phyloP scores from a whole-genome alignment of 768 basidiomycete species.

The Vishniacozyma victoriae region DNA sequence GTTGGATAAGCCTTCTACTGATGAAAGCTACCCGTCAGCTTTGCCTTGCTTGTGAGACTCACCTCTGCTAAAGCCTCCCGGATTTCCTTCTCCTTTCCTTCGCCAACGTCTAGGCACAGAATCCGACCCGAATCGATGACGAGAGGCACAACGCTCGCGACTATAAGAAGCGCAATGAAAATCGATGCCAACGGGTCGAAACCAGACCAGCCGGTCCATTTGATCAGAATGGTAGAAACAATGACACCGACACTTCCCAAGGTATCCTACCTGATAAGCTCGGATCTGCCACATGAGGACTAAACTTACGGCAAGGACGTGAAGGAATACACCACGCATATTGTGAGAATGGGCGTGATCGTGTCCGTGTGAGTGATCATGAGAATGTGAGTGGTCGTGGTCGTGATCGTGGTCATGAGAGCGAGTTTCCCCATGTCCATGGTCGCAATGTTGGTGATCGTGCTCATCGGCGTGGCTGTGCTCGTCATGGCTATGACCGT shows the following conservation, averaged over 20 bases:
- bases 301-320: constrained; percentile 55
- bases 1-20: constrained; percentile 70
- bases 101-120: constrained; percentile 77
- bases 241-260: constrained; percentile 88
- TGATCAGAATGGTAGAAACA: constrained; percentile 88
- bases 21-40: constrained; percentile 6
- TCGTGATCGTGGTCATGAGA: constrained; percentile 18
- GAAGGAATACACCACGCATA: constrained; percentile 90
- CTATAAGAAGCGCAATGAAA: constrained; percentile 91
- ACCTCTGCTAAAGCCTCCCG: constrained; percentile 49
- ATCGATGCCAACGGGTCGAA: constrained; percentile 97
- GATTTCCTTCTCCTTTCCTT: constrained; percentile 48
- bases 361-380: constrained; percentile 43
- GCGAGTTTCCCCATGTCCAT: constrained; percentile 13
- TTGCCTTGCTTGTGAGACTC: constrained; percentile 11
- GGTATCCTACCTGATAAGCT: not conserved
- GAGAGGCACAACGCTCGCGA: constrained; percentile 89
- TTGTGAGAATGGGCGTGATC: constrained; percentile 87
- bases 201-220: constrained; percentile 95
- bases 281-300: not conserved
- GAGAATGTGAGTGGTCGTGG: constrained; percentile 24
- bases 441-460: constrained; percentile 1
- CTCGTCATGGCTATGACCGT: constrained; percentile 28
- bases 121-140: constrained; percentile 89
- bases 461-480: constrained; percentile 20